Conservation (phyloP, 2,329 filamentous ascomycete species). For the Penicillium sp. region DNA sequence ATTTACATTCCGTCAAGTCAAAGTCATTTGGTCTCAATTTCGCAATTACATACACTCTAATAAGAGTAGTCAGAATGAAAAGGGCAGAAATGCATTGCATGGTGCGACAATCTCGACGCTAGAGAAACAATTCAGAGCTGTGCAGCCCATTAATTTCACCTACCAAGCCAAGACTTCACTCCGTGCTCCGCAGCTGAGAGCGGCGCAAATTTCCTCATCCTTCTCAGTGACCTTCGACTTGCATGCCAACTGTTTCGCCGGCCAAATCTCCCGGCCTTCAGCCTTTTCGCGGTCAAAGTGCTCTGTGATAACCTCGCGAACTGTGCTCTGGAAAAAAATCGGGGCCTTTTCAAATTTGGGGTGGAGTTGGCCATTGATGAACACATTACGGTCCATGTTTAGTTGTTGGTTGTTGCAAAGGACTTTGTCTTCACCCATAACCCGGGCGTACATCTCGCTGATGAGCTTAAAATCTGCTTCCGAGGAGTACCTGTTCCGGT, state of each 20-base stretch:
- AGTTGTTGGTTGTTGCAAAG: constrained; percentile 63
- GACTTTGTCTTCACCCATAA: constrained; percentile 67
- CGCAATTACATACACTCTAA: not conserved
- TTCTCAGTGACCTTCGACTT: constrained; percentile 27
- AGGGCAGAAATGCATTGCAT: not conserved
- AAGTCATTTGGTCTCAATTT: not conserved
- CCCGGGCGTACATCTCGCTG: constrained; percentile 63
- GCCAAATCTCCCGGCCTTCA: constrained; percentile 56
- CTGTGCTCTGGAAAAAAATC: constrained; percentile 59
- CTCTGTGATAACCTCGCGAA: constrained; percentile 54
- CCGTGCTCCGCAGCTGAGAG: constrained; percentile 28
- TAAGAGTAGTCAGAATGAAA: not conserved
- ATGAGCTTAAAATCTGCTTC: constrained; percentile 62
- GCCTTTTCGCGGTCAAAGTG: constrained; percentile 55
- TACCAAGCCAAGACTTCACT: constrained; percentile 33
- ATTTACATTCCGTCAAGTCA: not conserved
- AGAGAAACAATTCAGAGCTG: not conserved
- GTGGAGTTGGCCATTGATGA: constrained; percentile 66
- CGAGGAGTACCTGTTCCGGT: constrained; percentile 62
- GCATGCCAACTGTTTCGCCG: constrained; percentile 43
- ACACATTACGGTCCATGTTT: constrained; percentile 65
- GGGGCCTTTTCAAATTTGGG: constrained; percentile 63
- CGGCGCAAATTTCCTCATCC: constrained; percentile 32
- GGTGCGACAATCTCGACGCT: not conserved
- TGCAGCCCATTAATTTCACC: not conserved